These are phyloP conservation scores for Melaleuca quinquenervia DNA, from an alignment of 345 rosid genomes.

Conservation along the genomic window DNA sequence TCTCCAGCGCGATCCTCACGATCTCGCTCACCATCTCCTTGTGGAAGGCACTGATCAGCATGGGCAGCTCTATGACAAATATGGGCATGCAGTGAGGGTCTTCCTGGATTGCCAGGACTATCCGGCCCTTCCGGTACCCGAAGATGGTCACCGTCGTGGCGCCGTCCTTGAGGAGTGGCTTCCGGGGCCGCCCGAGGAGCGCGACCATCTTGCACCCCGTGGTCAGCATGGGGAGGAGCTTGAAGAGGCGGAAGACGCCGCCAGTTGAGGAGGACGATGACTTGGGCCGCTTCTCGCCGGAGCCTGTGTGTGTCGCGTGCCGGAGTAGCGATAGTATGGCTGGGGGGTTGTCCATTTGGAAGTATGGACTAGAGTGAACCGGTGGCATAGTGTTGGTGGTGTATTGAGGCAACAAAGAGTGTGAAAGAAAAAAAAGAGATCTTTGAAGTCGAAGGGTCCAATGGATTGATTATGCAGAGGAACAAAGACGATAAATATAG, in stretches of 20 bases:
- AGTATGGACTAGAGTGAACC: slow-evolving; percentile 67
- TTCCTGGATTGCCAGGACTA: slow-evolving; percentile 78
- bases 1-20: slow-evolving; percentile 76
- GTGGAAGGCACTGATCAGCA: slow-evolving; percentile 56
- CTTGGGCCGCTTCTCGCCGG: slow-evolving; percentile 33
- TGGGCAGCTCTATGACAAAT: slow-evolving; percentile 82
- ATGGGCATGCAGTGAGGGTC: slow-evolving; percentile 79
- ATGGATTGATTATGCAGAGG: background rate
- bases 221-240: slow-evolving; percentile 87
- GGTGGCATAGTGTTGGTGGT: slow-evolving; percentile 19
- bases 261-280: slow-evolving; percentile 30
- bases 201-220: slow-evolving; percentile 97
- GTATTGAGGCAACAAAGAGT: background rate
- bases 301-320: slow-evolving; percentile 10
- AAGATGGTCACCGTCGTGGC: slow-evolving; percentile 84
- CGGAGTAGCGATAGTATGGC: slow-evolving; percentile 64
- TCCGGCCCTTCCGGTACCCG: slow-evolving; percentile 79
- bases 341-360: slow-evolving; percentile 69
- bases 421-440: background rate
- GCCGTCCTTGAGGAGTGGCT: slow-evolving; percentile 62
- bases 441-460: background rate
- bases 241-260: slow-evolving; percentile 69
- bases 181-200: slow-evolving; percentile 56
- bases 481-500: background rate
- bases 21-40: slow-evolving; percentile 93